These are phyloP conservation scores for Xerocomus brunneocitrinus DNA, from an alignment of 768 basidiomycete genomes.

Conservation along the genomic window DNA sequence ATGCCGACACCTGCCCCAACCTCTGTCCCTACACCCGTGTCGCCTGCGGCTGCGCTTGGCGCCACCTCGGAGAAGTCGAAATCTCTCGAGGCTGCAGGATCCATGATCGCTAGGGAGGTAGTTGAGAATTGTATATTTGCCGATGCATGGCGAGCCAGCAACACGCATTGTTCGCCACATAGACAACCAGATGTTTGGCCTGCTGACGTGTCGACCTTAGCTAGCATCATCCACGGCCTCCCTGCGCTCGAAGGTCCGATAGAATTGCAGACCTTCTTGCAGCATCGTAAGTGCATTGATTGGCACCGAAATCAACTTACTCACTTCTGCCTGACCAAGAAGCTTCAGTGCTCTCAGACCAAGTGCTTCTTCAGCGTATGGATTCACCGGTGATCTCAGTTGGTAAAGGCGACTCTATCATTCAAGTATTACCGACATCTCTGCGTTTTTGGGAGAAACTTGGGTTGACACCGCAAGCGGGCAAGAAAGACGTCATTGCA, in stretches of 20 bases:
- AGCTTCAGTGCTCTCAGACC: slow-evolving; percentile 1
- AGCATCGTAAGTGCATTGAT: slow-evolving; percentile 26
- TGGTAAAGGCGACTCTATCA: slow-evolving; percentile 60
- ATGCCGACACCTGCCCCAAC: slow-evolving; percentile 38
- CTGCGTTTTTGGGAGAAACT: slow-evolving; percentile 85
- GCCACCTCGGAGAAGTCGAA: slow-evolving; percentile 61
- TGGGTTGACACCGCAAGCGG: slow-evolving; percentile 64
- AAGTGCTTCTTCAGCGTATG: slow-evolving; percentile 28
- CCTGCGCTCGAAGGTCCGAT: slow-evolving; percentile 38
- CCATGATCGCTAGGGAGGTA: slow-evolving; percentile 58
- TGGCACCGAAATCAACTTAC: background rate
- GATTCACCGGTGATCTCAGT: slow-evolving; percentile 59
- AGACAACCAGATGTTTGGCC: slow-evolving; percentile 47
- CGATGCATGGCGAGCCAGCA: slow-evolving; percentile 55
- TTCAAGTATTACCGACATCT: slow-evolving; percentile 68
- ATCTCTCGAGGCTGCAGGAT: slow-evolving; percentile 63
- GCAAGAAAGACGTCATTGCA: slow-evolving; percentile 63
- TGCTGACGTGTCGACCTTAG: slow-evolving; percentile 47
- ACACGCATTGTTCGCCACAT: slow-evolving; percentile 12
- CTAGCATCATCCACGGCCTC: slow-evolving; percentile 34
- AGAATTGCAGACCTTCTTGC: slow-evolving; percentile 43
- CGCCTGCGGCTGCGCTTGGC: slow-evolving; percentile 68
- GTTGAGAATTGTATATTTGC: slow-evolving; percentile 73
- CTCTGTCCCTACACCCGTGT: slow-evolving; percentile 81
- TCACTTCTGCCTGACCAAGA: slow-evolving; percentile 2